phyloP scores from a whole-genome alignment of 2,329 filamentous ascomycete species.

The Metarhizium anisopliae region DNA sequence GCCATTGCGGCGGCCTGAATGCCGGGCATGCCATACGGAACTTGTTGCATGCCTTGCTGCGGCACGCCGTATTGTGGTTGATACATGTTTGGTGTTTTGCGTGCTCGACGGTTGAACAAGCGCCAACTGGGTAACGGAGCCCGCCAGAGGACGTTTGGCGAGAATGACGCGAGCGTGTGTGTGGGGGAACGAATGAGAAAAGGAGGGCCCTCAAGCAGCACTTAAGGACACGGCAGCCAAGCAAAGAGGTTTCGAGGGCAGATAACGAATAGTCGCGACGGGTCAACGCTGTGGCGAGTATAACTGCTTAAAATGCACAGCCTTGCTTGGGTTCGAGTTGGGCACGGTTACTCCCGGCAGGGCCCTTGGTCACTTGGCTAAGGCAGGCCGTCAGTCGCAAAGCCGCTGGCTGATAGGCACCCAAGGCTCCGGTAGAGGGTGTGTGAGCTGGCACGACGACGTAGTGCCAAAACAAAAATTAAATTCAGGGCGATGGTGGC shows the following conservation, averaged over 20 bases:
- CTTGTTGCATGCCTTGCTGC: conserved; percentile 59
- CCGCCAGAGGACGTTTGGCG: conserved; percentile 4
- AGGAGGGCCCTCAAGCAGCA: conserved; percentile 2
- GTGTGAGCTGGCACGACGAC: conserved; percentile 50
- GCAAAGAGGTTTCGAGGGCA: conserved; percentile 6
- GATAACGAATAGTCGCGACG: conserved; percentile 15
- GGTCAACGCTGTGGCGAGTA: conserved; percentile 16
- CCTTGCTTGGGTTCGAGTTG: conserved; percentile 33
- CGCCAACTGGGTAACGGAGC: background rate
- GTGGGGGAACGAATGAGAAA: conserved; percentile 11
- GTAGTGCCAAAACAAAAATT: conserved; percentile 22
- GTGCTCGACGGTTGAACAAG: background rate
- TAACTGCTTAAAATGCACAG: conserved; percentile 22
- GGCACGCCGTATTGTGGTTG: conserved; percentile 68
- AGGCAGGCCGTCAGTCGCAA: conserved; percentile 21
- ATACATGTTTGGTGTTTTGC: conserved; percentile 51
- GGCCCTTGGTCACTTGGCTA: conserved; percentile 30
- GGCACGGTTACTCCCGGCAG: conserved; percentile 31
- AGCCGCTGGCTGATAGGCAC: conserved; percentile 35
- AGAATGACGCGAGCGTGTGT: conserved; percentile 3
- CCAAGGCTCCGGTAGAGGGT: conserved; percentile 46
- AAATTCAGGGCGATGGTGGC: conserved; percentile 16
- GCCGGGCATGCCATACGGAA: conserved; percentile 63
- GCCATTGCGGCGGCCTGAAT: conserved; percentile 91
- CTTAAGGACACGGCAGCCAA: conserved; percentile 5